These are phyloP conservation scores for Penicillium atrosanguineum DNA, from an alignment of 495 filamentous ascomycete genomes.

Conservation along the genomic window DNA sequence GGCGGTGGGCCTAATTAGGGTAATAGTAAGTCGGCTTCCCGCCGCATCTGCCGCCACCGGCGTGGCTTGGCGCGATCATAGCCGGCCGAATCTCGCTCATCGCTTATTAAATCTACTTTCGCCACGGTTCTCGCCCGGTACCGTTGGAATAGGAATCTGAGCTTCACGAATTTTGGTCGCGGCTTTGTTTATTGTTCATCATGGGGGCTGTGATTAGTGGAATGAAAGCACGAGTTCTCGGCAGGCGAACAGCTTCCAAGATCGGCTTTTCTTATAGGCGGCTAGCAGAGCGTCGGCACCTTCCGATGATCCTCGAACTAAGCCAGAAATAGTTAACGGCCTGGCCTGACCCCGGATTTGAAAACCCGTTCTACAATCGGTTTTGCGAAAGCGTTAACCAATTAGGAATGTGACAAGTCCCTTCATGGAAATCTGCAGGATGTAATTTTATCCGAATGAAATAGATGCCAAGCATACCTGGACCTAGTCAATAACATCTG, in stretches of 20 bases:
- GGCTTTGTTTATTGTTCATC: background rate
- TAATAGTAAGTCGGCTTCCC: background rate
- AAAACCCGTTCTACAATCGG: too few species aligned
- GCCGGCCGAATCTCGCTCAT: background rate
- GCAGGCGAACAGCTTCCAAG: background rate
- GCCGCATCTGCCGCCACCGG: too few species aligned
- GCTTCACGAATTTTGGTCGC: background rate
- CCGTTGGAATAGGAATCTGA: background rate
- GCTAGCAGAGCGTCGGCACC: background rate
- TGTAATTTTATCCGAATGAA: too few species aligned
- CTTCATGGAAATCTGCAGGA: too few species aligned
- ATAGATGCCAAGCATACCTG: background rate
- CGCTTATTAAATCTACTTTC: background rate
- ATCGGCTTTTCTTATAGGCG: background rate
- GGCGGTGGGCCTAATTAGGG: background rate
- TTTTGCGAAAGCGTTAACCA: too few species aligned
- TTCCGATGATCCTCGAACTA: background rate
- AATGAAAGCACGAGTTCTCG: background rate
- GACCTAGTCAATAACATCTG: background rate
- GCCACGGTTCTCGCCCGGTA: background rate
- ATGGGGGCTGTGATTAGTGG: background rate
- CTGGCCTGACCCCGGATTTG: too few species aligned
- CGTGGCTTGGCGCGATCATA: background rate
- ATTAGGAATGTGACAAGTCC: too few species aligned
- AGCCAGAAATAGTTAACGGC: too few species aligned